phyloP scores from a whole-genome alignment of 2,329 filamentous ascomycete species.

The Hortaea werneckii region DNA sequence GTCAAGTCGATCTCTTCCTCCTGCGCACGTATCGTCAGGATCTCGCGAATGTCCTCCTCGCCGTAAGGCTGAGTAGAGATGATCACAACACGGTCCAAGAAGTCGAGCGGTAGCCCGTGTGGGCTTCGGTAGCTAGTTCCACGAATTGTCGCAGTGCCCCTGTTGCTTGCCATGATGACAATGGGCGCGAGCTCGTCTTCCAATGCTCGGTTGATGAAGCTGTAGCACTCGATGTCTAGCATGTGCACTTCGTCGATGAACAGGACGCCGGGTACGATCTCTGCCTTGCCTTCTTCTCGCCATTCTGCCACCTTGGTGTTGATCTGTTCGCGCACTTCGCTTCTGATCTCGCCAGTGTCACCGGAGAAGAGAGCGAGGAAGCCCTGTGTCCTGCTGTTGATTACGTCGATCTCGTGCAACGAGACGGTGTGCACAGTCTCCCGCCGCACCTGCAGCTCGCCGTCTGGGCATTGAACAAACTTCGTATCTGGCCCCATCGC shows the following conservation, averaged over 20 bases:
- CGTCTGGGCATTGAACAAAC: conserved; percentile 94
- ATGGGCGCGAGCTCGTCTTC: conserved; percentile 92
- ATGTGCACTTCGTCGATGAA: conserved; percentile 99
- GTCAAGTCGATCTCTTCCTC: conserved; percentile 93
- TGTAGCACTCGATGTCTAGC: conserved; percentile 99
- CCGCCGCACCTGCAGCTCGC: conserved; percentile 92
- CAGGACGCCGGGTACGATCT: conserved; percentile 91
- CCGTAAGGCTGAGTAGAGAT: conserved; percentile 84
- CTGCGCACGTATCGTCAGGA: conserved; percentile 81
- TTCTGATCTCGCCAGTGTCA: conserved; percentile 94
- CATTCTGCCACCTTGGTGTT: conserved; percentile 98
- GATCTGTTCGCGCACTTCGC: conserved; percentile 96
- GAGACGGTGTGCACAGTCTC: conserved; percentile 96
- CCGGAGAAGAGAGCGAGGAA: conserved; percentile 96
- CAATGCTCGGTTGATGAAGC: conserved; percentile 92
- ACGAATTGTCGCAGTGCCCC: conserved; percentile 80
- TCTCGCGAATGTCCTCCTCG: conserved; percentile 79
- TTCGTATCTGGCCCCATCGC: conserved; percentile 98
- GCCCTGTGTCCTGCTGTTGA: conserved; percentile 97
- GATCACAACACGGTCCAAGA: conserved; percentile 91
- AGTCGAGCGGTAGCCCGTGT: conserved; percentile 88
- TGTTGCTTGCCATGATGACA: conserved; percentile 98
- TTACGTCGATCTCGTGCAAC: conserved; percentile 97
- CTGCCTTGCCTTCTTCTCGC: conserved; percentile 98
- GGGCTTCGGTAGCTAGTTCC: conserved; percentile 90